These are phyloP conservation scores for Crithidia sp. DNA, from an alignment of 208 protist genomes.

Conservation along the genomic window DNA sequence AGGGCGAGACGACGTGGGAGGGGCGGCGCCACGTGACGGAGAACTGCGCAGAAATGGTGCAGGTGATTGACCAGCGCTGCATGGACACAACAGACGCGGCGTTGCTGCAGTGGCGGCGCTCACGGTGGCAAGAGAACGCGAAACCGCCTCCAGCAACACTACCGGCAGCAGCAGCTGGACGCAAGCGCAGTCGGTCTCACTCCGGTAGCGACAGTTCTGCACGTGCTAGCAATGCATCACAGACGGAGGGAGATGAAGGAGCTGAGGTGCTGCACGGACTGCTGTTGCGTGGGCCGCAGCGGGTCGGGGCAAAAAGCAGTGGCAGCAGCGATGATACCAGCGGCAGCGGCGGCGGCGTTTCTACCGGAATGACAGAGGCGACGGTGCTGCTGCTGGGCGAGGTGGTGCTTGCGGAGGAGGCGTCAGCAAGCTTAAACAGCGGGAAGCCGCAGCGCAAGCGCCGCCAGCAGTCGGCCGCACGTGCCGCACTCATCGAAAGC, in stretches of 20 bases:
- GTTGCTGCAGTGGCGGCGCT: constrained; percentile 43
- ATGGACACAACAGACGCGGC: constrained; percentile 36
- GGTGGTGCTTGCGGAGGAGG: constrained; percentile 55
- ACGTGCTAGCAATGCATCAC: too few relatives aligned
- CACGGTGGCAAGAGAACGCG: neutral
- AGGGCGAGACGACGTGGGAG: constrained; percentile 56
- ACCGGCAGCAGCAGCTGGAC: constrained; percentile 8
- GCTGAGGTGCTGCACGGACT: constrained; percentile 21
- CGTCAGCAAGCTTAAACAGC: constrained; percentile 31
- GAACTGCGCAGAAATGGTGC: constrained; percentile 44
- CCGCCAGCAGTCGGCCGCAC: neutral
- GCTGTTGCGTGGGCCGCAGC: constrained; percentile 7
- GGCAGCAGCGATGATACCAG: too few relatives aligned
- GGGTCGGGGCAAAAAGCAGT: neutral
- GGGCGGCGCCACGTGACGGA: constrained; percentile 46
- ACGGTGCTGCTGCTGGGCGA: constrained; percentile 65
- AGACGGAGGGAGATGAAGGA: neutral
- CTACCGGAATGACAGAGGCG: constrained; percentile 4
- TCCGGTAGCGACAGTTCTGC: neutral
- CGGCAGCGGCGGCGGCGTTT: neutral
- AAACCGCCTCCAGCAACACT: neutral
- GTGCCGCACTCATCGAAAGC: constrained; percentile 19
- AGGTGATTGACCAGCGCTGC: constrained; percentile 47
- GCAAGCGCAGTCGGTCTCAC: constrained; percentile 27
- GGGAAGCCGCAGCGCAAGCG: constrained; percentile 17